Conservation (phyloP, 2,329 filamentous ascomycete species). For the Alternaria sp. region DNA sequence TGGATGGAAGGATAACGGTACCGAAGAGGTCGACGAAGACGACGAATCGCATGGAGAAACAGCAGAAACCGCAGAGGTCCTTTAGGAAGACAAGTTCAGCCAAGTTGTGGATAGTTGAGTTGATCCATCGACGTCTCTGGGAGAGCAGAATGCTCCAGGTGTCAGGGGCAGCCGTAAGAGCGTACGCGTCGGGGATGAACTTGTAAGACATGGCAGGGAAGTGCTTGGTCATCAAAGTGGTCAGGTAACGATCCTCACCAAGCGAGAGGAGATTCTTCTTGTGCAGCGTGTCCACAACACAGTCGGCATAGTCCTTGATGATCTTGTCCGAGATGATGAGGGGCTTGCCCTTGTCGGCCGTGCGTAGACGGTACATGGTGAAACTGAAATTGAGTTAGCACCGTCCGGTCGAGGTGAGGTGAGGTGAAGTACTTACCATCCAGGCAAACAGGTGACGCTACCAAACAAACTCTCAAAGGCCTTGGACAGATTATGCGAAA, state of each 20-base stretch:
- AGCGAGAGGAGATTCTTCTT: constrained; percentile 92
- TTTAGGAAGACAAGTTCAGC: constrained; percentile 88
- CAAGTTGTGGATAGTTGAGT: constrained; percentile 97
- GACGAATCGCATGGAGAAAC: constrained; percentile 96
- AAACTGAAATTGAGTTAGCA: constrained; percentile 69
- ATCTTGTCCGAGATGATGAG: constrained; percentile 91
- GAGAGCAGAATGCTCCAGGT: constrained; percentile 93
- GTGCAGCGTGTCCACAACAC: constrained; percentile 91
- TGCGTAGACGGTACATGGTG: constrained; percentile 96
- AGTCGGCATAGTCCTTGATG: constrained; percentile 87
- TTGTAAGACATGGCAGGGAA: constrained; percentile 97
- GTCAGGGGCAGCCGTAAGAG: constrained; percentile 91
- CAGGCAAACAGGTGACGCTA: constrained; percentile 97
- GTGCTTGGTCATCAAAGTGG: constrained; percentile 97
- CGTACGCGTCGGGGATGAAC: constrained; percentile 92
- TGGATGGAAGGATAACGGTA: constrained; percentile 90
- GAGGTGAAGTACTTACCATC: constrained; percentile 76
- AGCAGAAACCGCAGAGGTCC: constrained; percentile 98
- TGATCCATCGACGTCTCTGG: constrained; percentile 99
- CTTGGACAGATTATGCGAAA: constrained; percentile 95
- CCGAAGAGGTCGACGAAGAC: constrained; percentile 94
- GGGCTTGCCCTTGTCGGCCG: constrained; percentile 91
- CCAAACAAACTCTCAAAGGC: constrained; percentile 98
- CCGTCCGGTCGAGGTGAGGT: neutral
- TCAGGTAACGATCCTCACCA: constrained; percentile 96